phyloP scores from a whole-genome alignment of 2,329 filamentous ascomycete genomes.

The Aspergillus sp. region DNA sequence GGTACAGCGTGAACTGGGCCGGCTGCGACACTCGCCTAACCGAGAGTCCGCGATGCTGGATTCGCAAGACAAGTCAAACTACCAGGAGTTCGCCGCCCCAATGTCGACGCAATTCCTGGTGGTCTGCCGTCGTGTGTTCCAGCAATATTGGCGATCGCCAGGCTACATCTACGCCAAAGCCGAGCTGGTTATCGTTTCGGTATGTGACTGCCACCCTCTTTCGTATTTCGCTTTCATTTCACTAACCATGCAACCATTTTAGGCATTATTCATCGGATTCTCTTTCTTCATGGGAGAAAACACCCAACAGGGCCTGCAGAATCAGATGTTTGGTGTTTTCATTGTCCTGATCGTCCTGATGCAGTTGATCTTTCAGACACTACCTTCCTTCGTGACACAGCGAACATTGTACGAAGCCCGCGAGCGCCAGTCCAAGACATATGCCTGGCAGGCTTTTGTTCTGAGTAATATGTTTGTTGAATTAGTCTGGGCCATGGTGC shows the following conservation, averaged over 20 bases:
- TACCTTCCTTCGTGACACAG: constrained; percentile 57
- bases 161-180: constrained; percentile 82
- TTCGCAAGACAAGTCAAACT: constrained; percentile 43
- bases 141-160: constrained; percentile 86
- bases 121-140: constrained; percentile 70
- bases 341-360: constrained; percentile 76
- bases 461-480: constrained; percentile 68
- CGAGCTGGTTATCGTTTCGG: constrained; percentile 60
- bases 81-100: constrained; percentile 74
- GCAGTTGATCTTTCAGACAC: constrained; percentile 48
- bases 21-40: constrained; percentile 41
- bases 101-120: constrained; percentile 65
- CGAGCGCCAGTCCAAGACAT: constrained; percentile 63
- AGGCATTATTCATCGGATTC: constrained; percentile 73
- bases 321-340: constrained; percentile 85
- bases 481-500: constrained; percentile 55
- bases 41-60: constrained; percentile 37
- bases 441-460: constrained; percentile 70
- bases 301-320: constrained; percentile 74
- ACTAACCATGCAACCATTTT: background rate
- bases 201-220: background rate
- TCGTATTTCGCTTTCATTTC: constrained; percentile 31
- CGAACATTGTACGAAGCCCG: constrained; percentile 57
- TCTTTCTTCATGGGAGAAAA: constrained; percentile 72
- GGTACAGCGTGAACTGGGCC: constrained; percentile 48